Conservation (phyloP, 2,329 filamentous ascomycete species). For the Colletotrichum horii region DNA sequence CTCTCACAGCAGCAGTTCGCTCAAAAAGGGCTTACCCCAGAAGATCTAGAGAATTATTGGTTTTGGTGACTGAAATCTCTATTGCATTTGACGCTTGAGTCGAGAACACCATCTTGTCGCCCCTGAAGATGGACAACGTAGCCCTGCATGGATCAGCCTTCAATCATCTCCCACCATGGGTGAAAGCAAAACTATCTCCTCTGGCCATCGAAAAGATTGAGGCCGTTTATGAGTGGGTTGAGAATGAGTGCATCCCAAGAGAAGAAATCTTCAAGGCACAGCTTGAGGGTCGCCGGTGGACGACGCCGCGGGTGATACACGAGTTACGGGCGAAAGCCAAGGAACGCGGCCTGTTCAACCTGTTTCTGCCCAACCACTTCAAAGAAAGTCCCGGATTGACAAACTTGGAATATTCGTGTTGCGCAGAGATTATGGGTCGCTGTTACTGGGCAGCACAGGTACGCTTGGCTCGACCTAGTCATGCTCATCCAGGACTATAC, state of each 20-base stretch:
- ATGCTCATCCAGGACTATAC: neutral
- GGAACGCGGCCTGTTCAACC: conserved; percentile 91
- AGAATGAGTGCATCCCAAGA: conserved; percentile 47
- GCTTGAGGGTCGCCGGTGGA: conserved; percentile 37
- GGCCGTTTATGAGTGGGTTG: conserved; percentile 45
- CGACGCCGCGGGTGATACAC: conserved; percentile 43
- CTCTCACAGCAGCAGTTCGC: neutral
- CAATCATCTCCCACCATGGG: conserved; percentile 30
- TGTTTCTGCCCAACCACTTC: conserved; percentile 97
- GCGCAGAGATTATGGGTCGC: conserved; percentile 96
- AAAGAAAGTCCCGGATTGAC: conserved; percentile 91
- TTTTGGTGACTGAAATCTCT: neutral
- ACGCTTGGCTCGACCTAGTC: neutral
- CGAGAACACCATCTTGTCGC: neutral
- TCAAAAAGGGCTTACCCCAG: neutral
- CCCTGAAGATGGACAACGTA: neutral
- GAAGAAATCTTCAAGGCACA: conserved; percentile 47
- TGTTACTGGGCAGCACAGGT: conserved; percentile 81
- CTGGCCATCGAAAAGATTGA: conserved; percentile 46
- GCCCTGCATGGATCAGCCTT: conserved; percentile 30
- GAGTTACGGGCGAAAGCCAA: conserved; percentile 67
- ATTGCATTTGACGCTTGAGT: neutral
- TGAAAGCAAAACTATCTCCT: conserved; percentile 30
- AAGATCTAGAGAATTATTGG: neutral
- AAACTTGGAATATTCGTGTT: conserved; percentile 95